Evolutionary conservation across 2,329 filamentous ascomycete species (phyloP).

Genomic region (Colletotrichum somersetense): DNA sequence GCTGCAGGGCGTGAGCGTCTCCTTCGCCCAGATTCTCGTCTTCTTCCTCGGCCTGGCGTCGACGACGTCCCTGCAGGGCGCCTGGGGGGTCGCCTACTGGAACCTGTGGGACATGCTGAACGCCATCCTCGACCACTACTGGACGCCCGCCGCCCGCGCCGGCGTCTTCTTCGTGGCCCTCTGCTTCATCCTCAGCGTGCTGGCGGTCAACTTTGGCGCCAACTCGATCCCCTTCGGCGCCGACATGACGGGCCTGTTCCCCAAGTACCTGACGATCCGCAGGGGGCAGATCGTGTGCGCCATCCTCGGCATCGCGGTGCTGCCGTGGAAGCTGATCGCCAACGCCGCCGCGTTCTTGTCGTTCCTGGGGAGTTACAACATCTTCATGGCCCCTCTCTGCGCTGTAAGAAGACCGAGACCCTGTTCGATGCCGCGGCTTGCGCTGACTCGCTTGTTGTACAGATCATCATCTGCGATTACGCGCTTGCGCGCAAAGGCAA

Average conservation of each 20-base stretch:
- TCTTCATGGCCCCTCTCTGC: slow-evolving; percentile 47
- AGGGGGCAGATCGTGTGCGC: slow-evolving; percentile 50
- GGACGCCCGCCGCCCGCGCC: slow-evolving; percentile 47
- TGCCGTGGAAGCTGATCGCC: slow-evolving; percentile 50
- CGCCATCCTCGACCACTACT: slow-evolving; percentile 53
- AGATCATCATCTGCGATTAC: slow-evolving; percentile 53
- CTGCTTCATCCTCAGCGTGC: slow-evolving; percentile 44
- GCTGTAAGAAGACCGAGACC: slow-evolving; percentile 37
- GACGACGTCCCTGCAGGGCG: slow-evolving; percentile 51
- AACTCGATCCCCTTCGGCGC: slow-evolving; percentile 52
- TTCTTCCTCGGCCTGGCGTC: slow-evolving; percentile 48
- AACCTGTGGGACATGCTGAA: slow-evolving; percentile 53
- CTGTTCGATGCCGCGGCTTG: not conserved
- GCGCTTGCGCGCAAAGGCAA: slow-evolving; percentile 50
- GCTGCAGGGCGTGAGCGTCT: slow-evolving; percentile 48
- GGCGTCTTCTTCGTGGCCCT: slow-evolving; percentile 51
- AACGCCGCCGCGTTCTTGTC: slow-evolving; percentile 45
- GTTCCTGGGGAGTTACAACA: slow-evolving; percentile 47
- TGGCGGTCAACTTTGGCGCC: slow-evolving; percentile 47
- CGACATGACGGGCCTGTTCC: slow-evolving; percentile 50
- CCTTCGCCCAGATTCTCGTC: slow-evolving; percentile 46
- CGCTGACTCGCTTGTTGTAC: slow-evolving; percentile 3
- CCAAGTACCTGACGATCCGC: slow-evolving; percentile 49
- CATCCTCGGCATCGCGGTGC: slow-evolving; percentile 48
- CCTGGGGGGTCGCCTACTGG: slow-evolving; percentile 54